Conservation (phyloP, 2,329 filamentous ascomycete genomes). For the Knufia fluminis region DNA sequence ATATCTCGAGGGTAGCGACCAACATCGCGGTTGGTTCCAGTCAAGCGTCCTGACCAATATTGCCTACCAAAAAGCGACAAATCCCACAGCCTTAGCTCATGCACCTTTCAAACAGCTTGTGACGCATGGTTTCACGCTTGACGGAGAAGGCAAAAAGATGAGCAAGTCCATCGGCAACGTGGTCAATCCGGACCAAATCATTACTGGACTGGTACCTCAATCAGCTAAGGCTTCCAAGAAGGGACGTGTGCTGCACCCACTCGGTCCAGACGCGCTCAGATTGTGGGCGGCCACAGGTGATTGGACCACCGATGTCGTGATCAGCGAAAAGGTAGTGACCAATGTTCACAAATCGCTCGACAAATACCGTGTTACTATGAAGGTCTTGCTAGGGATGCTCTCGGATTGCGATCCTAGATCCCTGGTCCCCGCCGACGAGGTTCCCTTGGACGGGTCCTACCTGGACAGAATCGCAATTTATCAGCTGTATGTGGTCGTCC, state of each 20-base stretch:
- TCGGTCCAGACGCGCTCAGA: slow-evolving; percentile 79
- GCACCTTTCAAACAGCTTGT: slow-evolving; percentile 83
- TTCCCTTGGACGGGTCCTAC: slow-evolving; percentile 49
- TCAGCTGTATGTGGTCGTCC: slow-evolving; percentile 59
- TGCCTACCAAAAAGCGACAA: slow-evolving; percentile 43
- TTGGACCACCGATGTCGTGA: slow-evolving; percentile 77
- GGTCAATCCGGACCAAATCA: slow-evolving; percentile 70
- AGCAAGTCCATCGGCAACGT: slow-evolving; percentile 93
- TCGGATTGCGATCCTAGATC: slow-evolving; percentile 43
- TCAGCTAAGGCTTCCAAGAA: slow-evolving; percentile 38
- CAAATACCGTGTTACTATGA: slow-evolving; percentile 83
- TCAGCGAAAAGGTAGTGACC: slow-evolving; percentile 68
- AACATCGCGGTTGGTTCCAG: slow-evolving; percentile 98
- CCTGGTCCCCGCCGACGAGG: slow-evolving; percentile 28
- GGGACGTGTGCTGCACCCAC: slow-evolving; percentile 37
- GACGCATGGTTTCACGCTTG: slow-evolving; percentile 90
- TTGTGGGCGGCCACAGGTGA: slow-evolving; percentile 89
- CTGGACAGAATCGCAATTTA: slow-evolving; percentile 55
- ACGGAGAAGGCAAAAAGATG: slow-evolving; percentile 91
- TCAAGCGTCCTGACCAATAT: slow-evolving; percentile 84
- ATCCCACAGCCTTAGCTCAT: slow-evolving; percentile 29
- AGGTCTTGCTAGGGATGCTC: slow-evolving; percentile 76
- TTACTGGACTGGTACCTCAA: slow-evolving; percentile 61
- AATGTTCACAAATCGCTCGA: slow-evolving; percentile 66
- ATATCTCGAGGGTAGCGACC: slow-evolving; percentile 88